Conservation (phyloP, 805 yeast genomes). For the Wickerhamiella allomyrinae region DNA sequence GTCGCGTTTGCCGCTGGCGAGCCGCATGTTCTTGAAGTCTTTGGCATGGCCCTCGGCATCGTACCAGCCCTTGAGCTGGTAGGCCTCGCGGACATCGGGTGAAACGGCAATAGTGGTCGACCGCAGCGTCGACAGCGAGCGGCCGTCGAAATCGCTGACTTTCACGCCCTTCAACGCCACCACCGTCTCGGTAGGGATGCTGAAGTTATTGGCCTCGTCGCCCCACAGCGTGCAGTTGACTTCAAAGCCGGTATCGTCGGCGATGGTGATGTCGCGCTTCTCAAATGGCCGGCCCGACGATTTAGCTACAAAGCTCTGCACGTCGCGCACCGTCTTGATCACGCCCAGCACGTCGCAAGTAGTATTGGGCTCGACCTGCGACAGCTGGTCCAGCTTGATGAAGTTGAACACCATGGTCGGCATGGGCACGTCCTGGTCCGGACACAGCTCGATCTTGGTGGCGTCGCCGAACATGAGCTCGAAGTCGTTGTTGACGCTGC, state of each 20-base stretch:
- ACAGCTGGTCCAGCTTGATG: slow-evolving; percentile 44
- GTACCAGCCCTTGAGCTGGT: slow-evolving; percentile 85
- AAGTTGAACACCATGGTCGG: slow-evolving; percentile 73
- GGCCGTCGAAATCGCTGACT: slow-evolving; percentile 78
- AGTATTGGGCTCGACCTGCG: slow-evolving; percentile 33
- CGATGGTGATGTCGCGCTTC: slow-evolving; percentile 77
- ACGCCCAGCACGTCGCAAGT: slow-evolving; percentile 81
- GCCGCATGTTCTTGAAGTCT: slow-evolving; percentile 37
- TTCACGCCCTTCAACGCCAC: slow-evolving; percentile 84
- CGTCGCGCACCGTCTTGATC: slow-evolving; percentile 59
- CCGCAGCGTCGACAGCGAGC: slow-evolving; percentile 65
- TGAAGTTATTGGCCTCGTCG: slow-evolving; percentile 66
- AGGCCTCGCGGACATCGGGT: slow-evolving; percentile 85
- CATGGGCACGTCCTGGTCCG: slow-evolving; percentile 37
- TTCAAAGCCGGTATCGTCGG: slow-evolving; percentile 68
- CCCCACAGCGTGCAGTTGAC: slow-evolving; percentile 85
- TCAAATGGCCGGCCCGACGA: slow-evolving; percentile 82
- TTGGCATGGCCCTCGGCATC: slow-evolving; percentile 60
- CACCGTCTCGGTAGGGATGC: slow-evolving; percentile 45
- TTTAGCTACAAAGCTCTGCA: slow-evolving; percentile 67
- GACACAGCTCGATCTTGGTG: slow-evolving; percentile 56
- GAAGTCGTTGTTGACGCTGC: slow-evolving; percentile 73
- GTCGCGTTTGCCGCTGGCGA: not conserved
- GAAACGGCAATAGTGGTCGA: slow-evolving; percentile 61
- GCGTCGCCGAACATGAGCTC: slow-evolving; percentile 75